Evolutionary conservation across 2,329 filamentous ascomycete genomes (phyloP).

Genomic region (Botrytis fragariae): DNA sequence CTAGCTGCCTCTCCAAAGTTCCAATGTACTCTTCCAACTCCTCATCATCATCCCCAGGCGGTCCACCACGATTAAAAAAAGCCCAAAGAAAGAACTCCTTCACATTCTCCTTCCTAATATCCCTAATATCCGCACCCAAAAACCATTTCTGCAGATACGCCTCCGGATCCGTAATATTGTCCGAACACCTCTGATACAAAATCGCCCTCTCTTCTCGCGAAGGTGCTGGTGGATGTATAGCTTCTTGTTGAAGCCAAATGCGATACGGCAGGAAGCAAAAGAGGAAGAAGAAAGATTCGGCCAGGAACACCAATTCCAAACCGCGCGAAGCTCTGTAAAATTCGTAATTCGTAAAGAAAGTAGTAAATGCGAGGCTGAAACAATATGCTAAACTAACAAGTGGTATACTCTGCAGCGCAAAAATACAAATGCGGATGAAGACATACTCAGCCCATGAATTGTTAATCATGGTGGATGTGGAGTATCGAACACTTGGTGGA

Average conservation of each 20-base stretch:
- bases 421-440: constrained; percentile 48
- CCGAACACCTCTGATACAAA: constrained; percentile 51
- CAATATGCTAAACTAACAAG: constrained; percentile 50
- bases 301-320: constrained; percentile 44
- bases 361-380: constrained; percentile 36
- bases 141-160: constrained; percentile 59
- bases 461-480: constrained; percentile 37
- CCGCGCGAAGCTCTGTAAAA: constrained; percentile 34
- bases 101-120: constrained; percentile 58
- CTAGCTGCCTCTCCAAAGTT: constrained; percentile 51
- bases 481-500: neutral
- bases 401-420: constrained; percentile 48
- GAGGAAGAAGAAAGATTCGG: constrained; percentile 56
- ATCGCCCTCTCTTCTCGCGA: constrained; percentile 46
- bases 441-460: constrained; percentile 36
- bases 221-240: constrained; percentile 48
- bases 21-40: constrained; percentile 56
- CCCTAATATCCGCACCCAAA: constrained; percentile 48
- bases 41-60: constrained; percentile 46
- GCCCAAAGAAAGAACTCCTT: constrained; percentile 62
- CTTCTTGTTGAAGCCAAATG: constrained; percentile 50
- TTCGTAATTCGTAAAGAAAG: constrained; percentile 37
- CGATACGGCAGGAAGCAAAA: constrained; percentile 52
- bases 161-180: constrained; percentile 51
- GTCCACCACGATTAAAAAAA: constrained; percentile 50